Percentiles rank a stretch among this genome's conserved stretches.
phyloP scores from a whole-genome alignment of 768 basidiomycete genomes.

The Lentinula edodes region DNA sequence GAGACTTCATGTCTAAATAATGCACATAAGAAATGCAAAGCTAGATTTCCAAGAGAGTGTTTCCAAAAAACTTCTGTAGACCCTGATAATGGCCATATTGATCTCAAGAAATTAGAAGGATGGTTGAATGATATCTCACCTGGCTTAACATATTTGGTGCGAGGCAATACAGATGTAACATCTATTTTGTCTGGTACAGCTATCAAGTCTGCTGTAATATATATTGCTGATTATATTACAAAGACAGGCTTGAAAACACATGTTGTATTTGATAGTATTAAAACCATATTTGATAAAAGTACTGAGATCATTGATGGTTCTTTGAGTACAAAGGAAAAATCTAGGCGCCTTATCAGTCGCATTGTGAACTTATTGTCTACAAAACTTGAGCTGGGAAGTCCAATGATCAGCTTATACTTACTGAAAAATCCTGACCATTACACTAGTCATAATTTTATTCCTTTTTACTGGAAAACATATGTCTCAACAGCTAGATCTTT shows the following conservation, averaged over 20 bases:
- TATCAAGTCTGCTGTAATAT: conserved; percentile 30
- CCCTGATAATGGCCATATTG: conserved; percentile 19
- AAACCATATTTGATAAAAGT: conserved; percentile 19
- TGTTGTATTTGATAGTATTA: conserved; percentile 2
- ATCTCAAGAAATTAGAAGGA: conserved; percentile 26
- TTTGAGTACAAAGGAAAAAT: conserved; percentile 13
- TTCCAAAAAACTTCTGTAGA: conserved; percentile 18
- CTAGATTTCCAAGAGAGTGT: conserved; percentile 27
- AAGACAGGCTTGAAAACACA: conserved; percentile 34
- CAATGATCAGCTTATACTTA: conserved; percentile 29
- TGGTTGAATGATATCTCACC: conserved; percentile 31
- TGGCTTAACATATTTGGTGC: conserved; percentile 24
- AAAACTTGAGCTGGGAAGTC: conserved; percentile 30
- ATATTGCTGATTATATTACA: conserved; percentile 39
- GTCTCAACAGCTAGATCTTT: conserved; percentile 15
- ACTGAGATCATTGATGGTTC: conserved; percentile 15
- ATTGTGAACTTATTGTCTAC: conserved; percentile 29
- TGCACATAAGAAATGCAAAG: conserved; percentile 23
- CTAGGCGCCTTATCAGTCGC: conserved; percentile 25
- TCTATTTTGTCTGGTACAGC: conserved; percentile 32
- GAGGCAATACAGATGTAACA: conserved; percentile 34
- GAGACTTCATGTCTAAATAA: conserved; percentile 21
- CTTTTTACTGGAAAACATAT: conserved; percentile 28
- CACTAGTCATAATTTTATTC: conserved; percentile 26
- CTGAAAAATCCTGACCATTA: conserved; percentile 33